phyloP scores from a whole-genome alignment of 2,329 filamentous ascomycete genomes.

The Diaporthe sp. region DNA sequence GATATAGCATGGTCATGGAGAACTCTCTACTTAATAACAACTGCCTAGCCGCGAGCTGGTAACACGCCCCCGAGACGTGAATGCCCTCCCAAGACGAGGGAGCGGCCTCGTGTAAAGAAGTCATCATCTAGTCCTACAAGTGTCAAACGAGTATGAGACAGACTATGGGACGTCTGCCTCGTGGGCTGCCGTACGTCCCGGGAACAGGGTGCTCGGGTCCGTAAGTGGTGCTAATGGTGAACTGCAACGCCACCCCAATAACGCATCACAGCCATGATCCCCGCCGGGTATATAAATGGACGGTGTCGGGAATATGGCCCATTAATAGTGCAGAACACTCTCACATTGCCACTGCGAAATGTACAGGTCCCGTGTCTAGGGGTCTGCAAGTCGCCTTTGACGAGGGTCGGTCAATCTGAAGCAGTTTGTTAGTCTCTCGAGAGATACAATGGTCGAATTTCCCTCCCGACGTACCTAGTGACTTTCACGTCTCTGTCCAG shows the following conservation, averaged over 20 bases:
- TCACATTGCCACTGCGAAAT: neutral
- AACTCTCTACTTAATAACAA: neutral
- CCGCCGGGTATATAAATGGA: neutral
- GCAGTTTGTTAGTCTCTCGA: constrained; percentile 10
- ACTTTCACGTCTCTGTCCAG: constrained; percentile 81
- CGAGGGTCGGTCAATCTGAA: constrained; percentile 70
- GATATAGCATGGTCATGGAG: constrained; percentile 65
- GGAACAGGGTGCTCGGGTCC: neutral
- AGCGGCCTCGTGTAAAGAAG: neutral
- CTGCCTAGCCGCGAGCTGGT: neutral
- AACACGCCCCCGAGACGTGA: neutral
- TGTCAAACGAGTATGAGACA: neutral
- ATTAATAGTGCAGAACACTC: neutral
- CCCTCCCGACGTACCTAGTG: constrained; percentile 69
- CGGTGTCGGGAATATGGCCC: neutral
- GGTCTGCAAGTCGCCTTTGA: constrained; percentile 60
- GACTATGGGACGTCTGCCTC: neutral
- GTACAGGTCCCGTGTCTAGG: neutral
- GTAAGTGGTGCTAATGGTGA: neutral
- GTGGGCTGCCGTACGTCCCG: neutral
- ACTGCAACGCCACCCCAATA: neutral
- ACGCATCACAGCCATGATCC: neutral
- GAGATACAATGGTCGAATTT: neutral
- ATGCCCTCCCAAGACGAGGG: no score
- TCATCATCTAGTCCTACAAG: neutral